phyloP scores from a whole-genome alignment of 1,139 yeast species.

The Wickerhamomyces sp. region DNA sequence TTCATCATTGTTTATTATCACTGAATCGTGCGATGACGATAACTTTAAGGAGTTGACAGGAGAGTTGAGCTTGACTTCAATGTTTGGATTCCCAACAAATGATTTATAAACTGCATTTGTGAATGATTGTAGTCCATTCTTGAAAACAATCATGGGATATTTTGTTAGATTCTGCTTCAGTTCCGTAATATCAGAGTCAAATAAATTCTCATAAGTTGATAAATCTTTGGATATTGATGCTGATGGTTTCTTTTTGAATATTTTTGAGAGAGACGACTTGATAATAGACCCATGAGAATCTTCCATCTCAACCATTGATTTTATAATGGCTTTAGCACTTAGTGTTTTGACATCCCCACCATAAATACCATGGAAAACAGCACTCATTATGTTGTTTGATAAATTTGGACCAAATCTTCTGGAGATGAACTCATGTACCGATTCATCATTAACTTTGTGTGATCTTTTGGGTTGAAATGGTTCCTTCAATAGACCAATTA shows the following conservation, averaged over 20 bases:
- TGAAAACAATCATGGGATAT: conserved; percentile 49
- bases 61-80: conserved; percentile 32
- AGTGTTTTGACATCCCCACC: conserved; percentile 75
- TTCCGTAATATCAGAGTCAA: conserved; percentile 26
- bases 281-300: conserved; percentile 55
- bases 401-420: conserved; percentile 65
- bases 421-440: conserved; percentile 58
- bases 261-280: conserved; percentile 29
- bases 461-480: conserved; percentile 26
- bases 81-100: conserved; percentile 35
- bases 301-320: conserved; percentile 51
- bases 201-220: conserved; percentile 7
- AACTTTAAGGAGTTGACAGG: conserved; percentile 16
- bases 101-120: conserved; percentile 38
- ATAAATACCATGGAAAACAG: conserved; percentile 82
- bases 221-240: conserved; percentile 15
- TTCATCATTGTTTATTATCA: conserved; percentile 16
- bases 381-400: conserved; percentile 68
- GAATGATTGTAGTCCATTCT: conserved; percentile 49
- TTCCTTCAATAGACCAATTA: conserved; percentile 32
- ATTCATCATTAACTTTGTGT: conserved; percentile 48
- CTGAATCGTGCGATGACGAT: conserved; percentile 4
- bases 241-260: conserved; percentile 12
- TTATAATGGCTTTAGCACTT: conserved; percentile 58
- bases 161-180: conserved; percentile 36